Base-by-base conservation (phyloP, 1,139 yeast genomes). In the Petasospora fabianii region DNA sequence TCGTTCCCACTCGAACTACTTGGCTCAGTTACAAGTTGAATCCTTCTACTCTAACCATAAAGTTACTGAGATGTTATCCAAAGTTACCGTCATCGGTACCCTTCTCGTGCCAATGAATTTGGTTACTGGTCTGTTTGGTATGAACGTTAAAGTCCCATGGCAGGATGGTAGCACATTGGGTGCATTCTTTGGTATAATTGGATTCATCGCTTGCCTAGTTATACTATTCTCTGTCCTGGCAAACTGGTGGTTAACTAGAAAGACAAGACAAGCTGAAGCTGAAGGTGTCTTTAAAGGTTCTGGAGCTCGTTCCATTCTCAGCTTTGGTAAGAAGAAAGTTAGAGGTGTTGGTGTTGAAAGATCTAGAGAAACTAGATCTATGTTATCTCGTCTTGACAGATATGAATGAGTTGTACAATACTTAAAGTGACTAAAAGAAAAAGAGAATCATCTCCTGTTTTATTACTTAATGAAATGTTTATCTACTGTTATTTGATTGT, bases 1-100 rank as follows among this genome's bases (percentile, higher is more conserved):
- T 32, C 75, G 97, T 50, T 84, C 95, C 1, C 97, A 90, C 60
- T 75, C 96, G 20, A 90, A 90, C 59, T 90, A 90, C 60, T 69
- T 90, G 59, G 97, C 97, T 0, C 97, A 88, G 60, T 69, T 90
- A 55, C 97, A 90, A 60, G 96, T 90, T 36, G 96, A 88, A 61
- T 82, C 94, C 3, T 87, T 90, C 58, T 75, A 84, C 54, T 77
- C 95, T 29, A 88, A 85, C 60, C 83, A 86, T 57, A 77, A 80
- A 52, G 87, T 86, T 28, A 87, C 96, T 1, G 84, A 80, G 53
- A 84, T 90, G 74, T 71, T 92, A 46, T 86, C 96, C 22, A 84
- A 85, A 58, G 95, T 90, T 16, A 90, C 97, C 0, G 61, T 92
- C 42, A 69, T 92, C 36, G 97, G 97, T 73, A 90, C 97, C 0